Conservation (phyloP, 345 rosid genomes). For the Trapa incisa region DNA sequence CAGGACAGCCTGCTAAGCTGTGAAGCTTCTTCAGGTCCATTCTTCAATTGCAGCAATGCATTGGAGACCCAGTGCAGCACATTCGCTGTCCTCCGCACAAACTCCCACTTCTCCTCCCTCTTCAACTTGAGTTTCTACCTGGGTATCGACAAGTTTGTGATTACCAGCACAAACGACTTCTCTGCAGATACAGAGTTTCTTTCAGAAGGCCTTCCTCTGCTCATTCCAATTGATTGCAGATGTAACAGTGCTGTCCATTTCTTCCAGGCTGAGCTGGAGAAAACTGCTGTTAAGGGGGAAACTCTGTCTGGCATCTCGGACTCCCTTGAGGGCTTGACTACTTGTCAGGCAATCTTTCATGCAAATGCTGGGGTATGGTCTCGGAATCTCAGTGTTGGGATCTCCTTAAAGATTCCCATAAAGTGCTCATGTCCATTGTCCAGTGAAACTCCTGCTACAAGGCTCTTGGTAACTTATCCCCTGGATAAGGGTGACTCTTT, state of each 20-base stretch:
- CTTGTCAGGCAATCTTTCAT: slow-evolving; percentile 45
- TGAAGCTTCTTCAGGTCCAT: slow-evolving; percentile 23
- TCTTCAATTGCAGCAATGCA: slow-evolving; percentile 37
- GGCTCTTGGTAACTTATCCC: slow-evolving; percentile 50
- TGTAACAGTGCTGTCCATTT: slow-evolving; percentile 32
- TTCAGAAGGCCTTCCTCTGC: slow-evolving; percentile 30
- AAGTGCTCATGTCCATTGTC: slow-evolving; percentile 49
- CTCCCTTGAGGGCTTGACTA: slow-evolving; percentile 59
- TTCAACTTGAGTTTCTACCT: slow-evolving; percentile 45
- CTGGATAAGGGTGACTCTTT: slow-evolving; percentile 42
- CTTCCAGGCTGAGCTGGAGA: slow-evolving; percentile 43
- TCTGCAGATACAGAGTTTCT: slow-evolving; percentile 40
- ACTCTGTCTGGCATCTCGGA: slow-evolving; percentile 44
- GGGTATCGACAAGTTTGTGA: slow-evolving; percentile 27
- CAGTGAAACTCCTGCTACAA: slow-evolving; percentile 16
- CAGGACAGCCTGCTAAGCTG: slow-evolving; percentile 36
- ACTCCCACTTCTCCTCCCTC: slow-evolving; percentile 42
- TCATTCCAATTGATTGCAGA: slow-evolving; percentile 51
- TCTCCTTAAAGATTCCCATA: slow-evolving; percentile 35
- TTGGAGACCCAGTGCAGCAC: slow-evolving; percentile 34
- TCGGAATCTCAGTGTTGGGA: slow-evolving; percentile 28
- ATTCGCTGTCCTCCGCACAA: slow-evolving; percentile 43
- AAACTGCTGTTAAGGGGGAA: slow-evolving; percentile 45
- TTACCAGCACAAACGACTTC: slow-evolving; percentile 39
- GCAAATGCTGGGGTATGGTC: slow-evolving; percentile 40